Evolutionary conservation across 768 basidiomycete genomes (phyloP).

Genomic region (Mycena floridula): DNA sequence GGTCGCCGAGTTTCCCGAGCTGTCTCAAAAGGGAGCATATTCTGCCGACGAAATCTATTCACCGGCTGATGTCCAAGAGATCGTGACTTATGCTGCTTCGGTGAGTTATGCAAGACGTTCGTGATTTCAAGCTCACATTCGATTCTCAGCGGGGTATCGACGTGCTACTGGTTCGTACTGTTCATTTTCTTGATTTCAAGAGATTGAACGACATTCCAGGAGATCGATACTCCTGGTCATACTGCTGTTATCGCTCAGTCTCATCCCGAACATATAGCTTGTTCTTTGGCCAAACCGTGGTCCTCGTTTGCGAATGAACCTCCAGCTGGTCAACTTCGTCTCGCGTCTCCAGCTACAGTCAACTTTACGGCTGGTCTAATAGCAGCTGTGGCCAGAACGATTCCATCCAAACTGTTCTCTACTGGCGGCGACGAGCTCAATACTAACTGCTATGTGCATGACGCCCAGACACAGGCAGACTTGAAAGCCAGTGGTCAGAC

Average conservation of each 20-base stretch:
- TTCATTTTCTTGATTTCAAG: background rate
- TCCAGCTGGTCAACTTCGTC: slow-evolving; percentile 76
- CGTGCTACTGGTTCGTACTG: slow-evolving; percentile 41
- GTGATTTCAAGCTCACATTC: background rate
- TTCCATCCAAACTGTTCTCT: slow-evolving; percentile 60
- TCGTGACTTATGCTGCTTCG: slow-evolving; percentile 63
- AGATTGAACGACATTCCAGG: slow-evolving; percentile 27
- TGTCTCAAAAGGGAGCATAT: slow-evolving; percentile 67
- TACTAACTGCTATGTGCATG: slow-evolving; percentile 55
- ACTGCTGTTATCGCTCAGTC: slow-evolving; percentile 57
- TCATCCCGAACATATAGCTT: slow-evolving; percentile 74
- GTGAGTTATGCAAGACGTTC: slow-evolving; percentile 32
- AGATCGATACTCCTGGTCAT: slow-evolving; percentile 84
- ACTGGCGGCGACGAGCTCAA: slow-evolving; percentile 86
- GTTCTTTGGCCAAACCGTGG: slow-evolving; percentile 53
- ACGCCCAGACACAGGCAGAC: slow-evolving; percentile 50
- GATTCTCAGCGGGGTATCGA: slow-evolving; percentile 60
- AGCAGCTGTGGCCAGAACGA: slow-evolving; percentile 38
- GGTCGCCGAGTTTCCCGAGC: slow-evolving; percentile 51
- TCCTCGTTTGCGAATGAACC: slow-evolving; percentile 61
- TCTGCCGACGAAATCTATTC: slow-evolving; percentile 47
- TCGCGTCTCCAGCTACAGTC: slow-evolving; percentile 54
- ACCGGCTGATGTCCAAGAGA: slow-evolving; percentile 44
- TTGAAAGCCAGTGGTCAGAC: slow-evolving; percentile 46
- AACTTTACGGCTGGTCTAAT: slow-evolving; percentile 56